phyloP scores from a whole-genome alignment of 2,329 filamentous ascomycete genomes.

The Claviceps sp. region DNA sequence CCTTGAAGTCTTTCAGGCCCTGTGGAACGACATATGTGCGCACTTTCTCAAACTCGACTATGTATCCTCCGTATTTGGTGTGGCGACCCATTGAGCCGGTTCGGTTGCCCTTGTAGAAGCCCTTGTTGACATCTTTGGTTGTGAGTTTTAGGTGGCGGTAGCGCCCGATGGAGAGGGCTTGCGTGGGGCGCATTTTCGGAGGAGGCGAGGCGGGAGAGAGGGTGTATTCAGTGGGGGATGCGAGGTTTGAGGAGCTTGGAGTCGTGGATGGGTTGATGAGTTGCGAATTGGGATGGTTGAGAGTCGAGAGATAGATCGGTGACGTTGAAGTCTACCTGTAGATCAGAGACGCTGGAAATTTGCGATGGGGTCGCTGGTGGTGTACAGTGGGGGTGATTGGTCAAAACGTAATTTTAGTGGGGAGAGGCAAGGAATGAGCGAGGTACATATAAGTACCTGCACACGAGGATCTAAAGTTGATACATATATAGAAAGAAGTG shows the following conservation, averaged over 20 bases:
- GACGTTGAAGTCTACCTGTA: neutral
- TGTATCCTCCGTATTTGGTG: slow-evolving; percentile 71
- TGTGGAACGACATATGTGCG: slow-evolving; percentile 74
- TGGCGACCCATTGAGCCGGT: slow-evolving; percentile 78
- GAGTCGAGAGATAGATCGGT: neutral
- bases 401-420: neutral
- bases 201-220: too few relatives aligned
- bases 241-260: too few relatives aligned
- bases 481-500: too few relatives aligned
- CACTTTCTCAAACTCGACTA: slow-evolving; percentile 76
- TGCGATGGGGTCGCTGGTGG: neutral
- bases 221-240: too few relatives aligned
- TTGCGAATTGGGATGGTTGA: neutral
- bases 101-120: slow-evolving; percentile 94
- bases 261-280: too few relatives aligned
- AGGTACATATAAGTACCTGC: too few relatives aligned
- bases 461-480: too few relatives aligned
- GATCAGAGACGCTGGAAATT: neutral
- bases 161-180: slow-evolving; percentile 49
- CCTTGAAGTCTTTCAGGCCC: slow-evolving; percentile 56
- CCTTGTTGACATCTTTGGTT: slow-evolving; percentile 84
- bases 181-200: slow-evolving; percentile 49
- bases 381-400: neutral
- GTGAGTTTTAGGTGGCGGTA: slow-evolving; percentile 70
- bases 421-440: neutral